phyloP scores from a whole-genome alignment of 768 basidiomycete species.

The Psilocybe cyanescens region DNA sequence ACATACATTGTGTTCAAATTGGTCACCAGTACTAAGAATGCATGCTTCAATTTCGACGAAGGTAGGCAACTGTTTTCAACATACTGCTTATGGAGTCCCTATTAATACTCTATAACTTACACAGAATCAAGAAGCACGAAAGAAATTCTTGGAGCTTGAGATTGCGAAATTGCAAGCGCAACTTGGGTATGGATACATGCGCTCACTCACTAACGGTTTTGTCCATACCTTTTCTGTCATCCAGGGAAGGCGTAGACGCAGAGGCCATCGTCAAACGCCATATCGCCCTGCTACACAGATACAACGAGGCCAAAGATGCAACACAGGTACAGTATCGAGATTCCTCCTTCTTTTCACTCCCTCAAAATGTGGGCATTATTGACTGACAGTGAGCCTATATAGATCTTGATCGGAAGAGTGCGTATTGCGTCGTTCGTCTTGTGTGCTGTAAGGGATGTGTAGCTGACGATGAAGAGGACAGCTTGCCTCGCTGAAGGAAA shows the following conservation, averaged over 20 bases:
- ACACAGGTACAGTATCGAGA: constrained; percentile 55
- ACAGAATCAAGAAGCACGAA: constrained; percentile 56
- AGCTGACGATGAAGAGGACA: constrained; percentile 28
- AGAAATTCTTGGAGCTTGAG: constrained; percentile 50
- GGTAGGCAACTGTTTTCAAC: neutral
- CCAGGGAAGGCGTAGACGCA: constrained; percentile 49
- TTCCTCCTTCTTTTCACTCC: neutral
- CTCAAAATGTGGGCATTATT: neutral
- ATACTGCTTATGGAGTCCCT: neutral
- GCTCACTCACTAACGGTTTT: neutral
- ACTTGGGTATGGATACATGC: constrained; percentile 43
- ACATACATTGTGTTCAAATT: too few relatives aligned
- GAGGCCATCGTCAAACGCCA: constrained; percentile 66
- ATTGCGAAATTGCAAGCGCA: constrained; percentile 47
- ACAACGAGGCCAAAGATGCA: constrained; percentile 86
- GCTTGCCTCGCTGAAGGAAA: constrained; percentile 74
- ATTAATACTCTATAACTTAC: neutral
- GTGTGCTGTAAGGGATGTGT: constrained; percentile 4
- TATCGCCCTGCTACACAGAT: constrained; percentile 72
- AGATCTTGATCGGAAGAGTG: constrained; percentile 85
- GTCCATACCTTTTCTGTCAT: neutral
- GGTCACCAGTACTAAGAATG: neutral
- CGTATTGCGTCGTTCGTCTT: constrained; percentile 16
- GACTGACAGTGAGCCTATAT: neutral
- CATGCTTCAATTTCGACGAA: constrained; percentile 20